Evolutionary conservation across 805 yeast genomes (phyloP).

Genomic region (Wickerhamiella sergipiensis): DNA sequence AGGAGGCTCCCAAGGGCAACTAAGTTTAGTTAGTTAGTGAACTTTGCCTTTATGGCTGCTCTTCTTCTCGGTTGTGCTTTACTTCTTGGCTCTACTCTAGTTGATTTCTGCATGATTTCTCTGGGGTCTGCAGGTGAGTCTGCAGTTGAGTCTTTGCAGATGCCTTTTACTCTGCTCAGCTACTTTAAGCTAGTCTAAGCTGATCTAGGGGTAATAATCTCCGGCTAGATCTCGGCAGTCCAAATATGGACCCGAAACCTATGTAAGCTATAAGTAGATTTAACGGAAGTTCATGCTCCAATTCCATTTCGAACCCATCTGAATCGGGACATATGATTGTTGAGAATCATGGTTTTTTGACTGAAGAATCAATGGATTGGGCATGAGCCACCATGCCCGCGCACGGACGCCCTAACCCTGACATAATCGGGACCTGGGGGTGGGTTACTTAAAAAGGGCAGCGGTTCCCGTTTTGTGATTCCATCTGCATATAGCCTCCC

Average conservation of each 20-base stretch:
- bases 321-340: neutral
- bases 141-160: no score
- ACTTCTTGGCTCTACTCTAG: neutral
- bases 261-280: no score
- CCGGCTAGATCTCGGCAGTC: no score
- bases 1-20: constrained; percentile 79
- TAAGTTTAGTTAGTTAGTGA: neutral
- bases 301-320: no score
- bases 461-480: neutral
- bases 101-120: no score
- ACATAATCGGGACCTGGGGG: neutral
- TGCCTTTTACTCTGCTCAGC: no score
- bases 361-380: neutral
- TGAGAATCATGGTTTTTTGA: neutral
- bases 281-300: no score
- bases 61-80: neutral
- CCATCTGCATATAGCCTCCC: neutral
- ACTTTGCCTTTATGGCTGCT: neutral
- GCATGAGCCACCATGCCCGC: neutral
- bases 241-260: no score
- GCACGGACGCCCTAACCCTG: neutral
- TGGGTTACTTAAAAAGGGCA: neutral
- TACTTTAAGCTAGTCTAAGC: no score
- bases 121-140: no score
- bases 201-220: no score